Percentiles rank a stretch among this genome's conserved stretches.
Conservation (phyloP, 805 yeast species). For the Candida sakaeoensis region DNA sequence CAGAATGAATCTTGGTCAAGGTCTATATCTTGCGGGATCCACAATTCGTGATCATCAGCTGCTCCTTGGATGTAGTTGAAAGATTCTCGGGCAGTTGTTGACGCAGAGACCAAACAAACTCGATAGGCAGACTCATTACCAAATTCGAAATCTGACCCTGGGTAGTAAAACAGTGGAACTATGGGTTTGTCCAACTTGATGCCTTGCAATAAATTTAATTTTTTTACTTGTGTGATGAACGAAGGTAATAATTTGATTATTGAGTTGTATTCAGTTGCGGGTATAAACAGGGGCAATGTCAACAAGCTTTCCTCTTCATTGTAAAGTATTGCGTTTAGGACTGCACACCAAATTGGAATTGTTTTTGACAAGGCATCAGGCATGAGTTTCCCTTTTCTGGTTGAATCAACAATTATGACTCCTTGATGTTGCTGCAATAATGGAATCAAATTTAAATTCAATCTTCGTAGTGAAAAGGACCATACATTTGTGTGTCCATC, state of each 20-base stretch:
- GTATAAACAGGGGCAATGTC: constrained; percentile 29
- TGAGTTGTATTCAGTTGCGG: constrained; percentile 52
- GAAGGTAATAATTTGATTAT: constrained; percentile 46
- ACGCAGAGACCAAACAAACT: constrained; percentile 56
- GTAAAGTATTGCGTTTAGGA: constrained; percentile 54
- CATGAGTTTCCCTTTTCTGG: constrained; percentile 76
- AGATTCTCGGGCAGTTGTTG: constrained; percentile 21
- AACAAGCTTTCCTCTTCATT: constrained; percentile 21
- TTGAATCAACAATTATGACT: constrained; percentile 70
- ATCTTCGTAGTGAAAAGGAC: constrained; percentile 69
- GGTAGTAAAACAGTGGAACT: constrained; percentile 69
- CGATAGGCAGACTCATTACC: constrained; percentile 5
- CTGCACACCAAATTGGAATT: constrained; percentile 89
- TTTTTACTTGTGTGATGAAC: constrained; percentile 43
- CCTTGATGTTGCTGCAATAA: constrained; percentile 43
- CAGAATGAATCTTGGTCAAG: constrained; percentile 39
- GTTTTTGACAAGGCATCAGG: constrained; percentile 89
- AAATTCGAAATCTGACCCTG: constrained; percentile 29
- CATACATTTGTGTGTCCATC: constrained; percentile 86
- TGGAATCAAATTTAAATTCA: constrained; percentile 69
- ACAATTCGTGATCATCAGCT: constrained; percentile 89
- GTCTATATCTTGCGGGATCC: constrained; percentile 51
- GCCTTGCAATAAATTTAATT: constrained; percentile 32
- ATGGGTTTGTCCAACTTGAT: constrained; percentile 38
- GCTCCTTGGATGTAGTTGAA: constrained; percentile 79